Percentiles rank a stretch among this genome's conserved stretches.
phyloP scores from a whole-genome alignment of 1,284 basidiomycete genomes.

The Apiotrichum sp. region DNA sequence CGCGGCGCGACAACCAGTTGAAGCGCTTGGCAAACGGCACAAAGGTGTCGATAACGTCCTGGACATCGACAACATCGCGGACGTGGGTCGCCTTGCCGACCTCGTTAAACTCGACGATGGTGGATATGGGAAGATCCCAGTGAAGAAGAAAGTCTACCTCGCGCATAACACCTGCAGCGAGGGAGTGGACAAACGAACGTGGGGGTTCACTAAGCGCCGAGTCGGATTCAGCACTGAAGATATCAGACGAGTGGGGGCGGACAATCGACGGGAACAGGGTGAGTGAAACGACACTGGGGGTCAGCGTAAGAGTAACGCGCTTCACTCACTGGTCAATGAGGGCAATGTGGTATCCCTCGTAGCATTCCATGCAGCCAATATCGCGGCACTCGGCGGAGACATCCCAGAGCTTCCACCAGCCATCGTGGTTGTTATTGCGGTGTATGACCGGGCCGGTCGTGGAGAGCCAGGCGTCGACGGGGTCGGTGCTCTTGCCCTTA shows the following conservation, averaged over 20 bases:
- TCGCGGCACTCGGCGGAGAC: conserved; percentile 41
- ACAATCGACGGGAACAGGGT: conserved; percentile 32
- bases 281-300: conserved; percentile 34
- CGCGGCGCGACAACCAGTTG: conserved; percentile 28
- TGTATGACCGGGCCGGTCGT: conserved; percentile 5
- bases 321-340: conserved; percentile 43
- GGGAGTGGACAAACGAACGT: conserved; percentile 17
- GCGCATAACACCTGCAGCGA: conserved; percentile 20
- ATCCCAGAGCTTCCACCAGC: conserved; percentile 44
- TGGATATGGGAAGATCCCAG: conserved; percentile 40
- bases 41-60: conserved; percentile 40
- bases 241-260: conserved; percentile 3
- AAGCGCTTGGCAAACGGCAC: conserved; percentile 43
- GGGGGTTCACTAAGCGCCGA: conserved; percentile 8
- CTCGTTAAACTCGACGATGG: conserved; percentile 46
- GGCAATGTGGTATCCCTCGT: conserved; percentile 42
- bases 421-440: conserved; percentile 4
- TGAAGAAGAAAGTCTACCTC: conserved; percentile 33
- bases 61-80: conserved; percentile 41
- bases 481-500: conserved; percentile 2
- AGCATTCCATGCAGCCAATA: conserved; percentile 45
- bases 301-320: not conserved
- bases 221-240: conserved; percentile 5
- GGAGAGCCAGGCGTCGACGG: conserved; percentile 22
- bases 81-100: conserved; percentile 43